A percentile compares a stretch with the other conserved stretches of the same genome.
Evolutionary conservation across 1,284 basidiomycete genomes (phyloP).

Genomic region (Fomitopsis pinicola): DNA sequence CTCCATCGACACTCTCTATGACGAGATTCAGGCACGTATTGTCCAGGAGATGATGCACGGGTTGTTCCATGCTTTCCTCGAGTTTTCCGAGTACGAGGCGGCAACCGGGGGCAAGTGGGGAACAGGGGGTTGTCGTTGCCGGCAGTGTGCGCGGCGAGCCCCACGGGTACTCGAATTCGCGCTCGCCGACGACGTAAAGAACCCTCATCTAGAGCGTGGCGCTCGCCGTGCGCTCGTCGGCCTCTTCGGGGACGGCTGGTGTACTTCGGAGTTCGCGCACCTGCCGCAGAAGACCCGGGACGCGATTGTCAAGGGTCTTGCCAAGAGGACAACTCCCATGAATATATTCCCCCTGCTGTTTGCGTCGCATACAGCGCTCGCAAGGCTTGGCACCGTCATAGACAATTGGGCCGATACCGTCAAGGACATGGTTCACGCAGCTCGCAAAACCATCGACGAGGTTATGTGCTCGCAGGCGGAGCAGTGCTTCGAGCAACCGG

Average conservation of each 20-base stretch:
- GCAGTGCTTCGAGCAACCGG: constrained; percentile 58
- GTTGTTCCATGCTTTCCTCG: constrained; percentile 76
- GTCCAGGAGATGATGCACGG: constrained; percentile 87
- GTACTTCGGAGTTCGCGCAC: constrained; percentile 69
- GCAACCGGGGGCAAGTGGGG: constrained; percentile 73
- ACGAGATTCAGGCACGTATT: constrained; percentile 79
- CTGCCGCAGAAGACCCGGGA: constrained; percentile 67
- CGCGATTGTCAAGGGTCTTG: constrained; percentile 64
- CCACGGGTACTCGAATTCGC: constrained; percentile 83
- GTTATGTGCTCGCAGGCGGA: constrained; percentile 56
- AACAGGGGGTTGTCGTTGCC: constrained; percentile 74
- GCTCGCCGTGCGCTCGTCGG: constrained; percentile 73
- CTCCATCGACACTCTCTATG: constrained; percentile 67
- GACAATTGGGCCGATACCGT: constrained; percentile 68
- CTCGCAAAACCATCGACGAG: constrained; percentile 57
- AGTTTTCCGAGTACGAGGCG: constrained; percentile 70
- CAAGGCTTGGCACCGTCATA: constrained; percentile 48
- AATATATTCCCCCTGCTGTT: constrained; percentile 68
- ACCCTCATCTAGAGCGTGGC: constrained; percentile 64
- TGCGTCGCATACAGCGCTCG: constrained; percentile 60
- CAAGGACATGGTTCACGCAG: constrained; percentile 57
- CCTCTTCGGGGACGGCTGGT: constrained; percentile 85
- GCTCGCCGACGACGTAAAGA: constrained; percentile 68
- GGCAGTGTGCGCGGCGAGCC: constrained; percentile 73
- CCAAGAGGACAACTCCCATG: constrained; percentile 56